Evolutionary conservation across 768 basidiomycete species (phyloP).

Genomic region (Candolleomyces eurysporus): DNA sequence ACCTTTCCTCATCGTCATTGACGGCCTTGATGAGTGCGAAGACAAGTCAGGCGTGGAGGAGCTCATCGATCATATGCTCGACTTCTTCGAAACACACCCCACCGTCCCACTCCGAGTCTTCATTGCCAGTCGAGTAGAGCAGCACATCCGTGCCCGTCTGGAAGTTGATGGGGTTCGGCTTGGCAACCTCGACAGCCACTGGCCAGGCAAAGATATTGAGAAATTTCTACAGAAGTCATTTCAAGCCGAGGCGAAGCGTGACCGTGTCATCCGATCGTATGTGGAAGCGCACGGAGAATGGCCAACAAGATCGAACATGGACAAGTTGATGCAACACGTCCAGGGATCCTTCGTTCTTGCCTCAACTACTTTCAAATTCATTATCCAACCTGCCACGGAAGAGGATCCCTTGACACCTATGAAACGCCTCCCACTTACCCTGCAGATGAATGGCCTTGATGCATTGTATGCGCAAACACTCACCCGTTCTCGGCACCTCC

Average conservation of each 20-base stretch:
- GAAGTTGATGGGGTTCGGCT: not conserved
- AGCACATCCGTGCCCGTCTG: not conserved
- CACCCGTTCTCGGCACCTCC: too few species aligned
- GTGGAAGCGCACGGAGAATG: not conserved
- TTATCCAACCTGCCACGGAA: not conserved
- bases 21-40: slow-evolving; percentile 6
- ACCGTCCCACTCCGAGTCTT: not conserved
- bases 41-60: not conserved
- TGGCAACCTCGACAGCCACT: not conserved
- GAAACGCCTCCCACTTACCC: too few species aligned
- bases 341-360: not conserved
- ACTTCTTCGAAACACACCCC: not conserved
- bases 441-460: too few species aligned
- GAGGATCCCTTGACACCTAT: not conserved
- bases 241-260: not conserved
- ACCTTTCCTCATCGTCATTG: not conserved
- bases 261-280: not conserved
- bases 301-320: not conserved
- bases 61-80: not conserved
- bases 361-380: not conserved
- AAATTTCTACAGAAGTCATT: not conserved
- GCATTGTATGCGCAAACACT: too few species aligned
- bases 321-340: not conserved
- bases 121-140: not conserved
- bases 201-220: not conserved